Conservation (phyloP, 257 asterid genomes). For the Linaria vulgaris region DNA sequence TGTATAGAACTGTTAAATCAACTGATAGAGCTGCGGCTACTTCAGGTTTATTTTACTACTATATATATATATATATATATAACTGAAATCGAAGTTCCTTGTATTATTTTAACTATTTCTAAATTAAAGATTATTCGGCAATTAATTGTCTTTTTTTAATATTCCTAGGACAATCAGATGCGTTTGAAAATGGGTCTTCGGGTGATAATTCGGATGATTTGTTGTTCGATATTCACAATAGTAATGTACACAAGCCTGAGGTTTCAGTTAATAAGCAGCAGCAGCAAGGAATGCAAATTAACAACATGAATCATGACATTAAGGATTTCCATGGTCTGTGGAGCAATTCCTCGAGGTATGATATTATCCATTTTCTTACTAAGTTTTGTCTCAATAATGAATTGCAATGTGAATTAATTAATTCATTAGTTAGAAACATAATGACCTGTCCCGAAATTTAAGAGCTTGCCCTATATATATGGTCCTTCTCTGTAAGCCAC, state of each 20-base stretch:
- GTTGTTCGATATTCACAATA: conserved; percentile 58
- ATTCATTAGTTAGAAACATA: too few species aligned
- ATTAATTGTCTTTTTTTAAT: too few species aligned
- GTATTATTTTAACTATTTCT: too few species aligned
- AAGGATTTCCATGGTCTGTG: conserved; percentile 51
- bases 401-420: too few species aligned
- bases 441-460: too few species aligned
- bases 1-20: conserved; percentile 90
- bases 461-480: too few species aligned
- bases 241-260: conserved; percentile 51
- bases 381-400: too few species aligned
- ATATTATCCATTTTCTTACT: too few species aligned
- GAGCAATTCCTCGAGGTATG: conserved; percentile 60
- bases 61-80: too few species aligned
- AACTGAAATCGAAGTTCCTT: too few species aligned
- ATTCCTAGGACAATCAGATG: conserved; percentile 59
- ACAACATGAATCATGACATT: conserved; percentile 36
- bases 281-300: conserved; percentile 36
- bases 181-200: conserved; percentile 70
- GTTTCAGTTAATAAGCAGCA: conserved; percentile 35
- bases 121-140: too few species aligned
- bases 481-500: too few species aligned
- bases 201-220: conserved; percentile 84
- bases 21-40: conserved; percentile 76
- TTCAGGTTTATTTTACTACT: conserved; percentile 50